These are phyloP conservation scores for Mycena maculata DNA, from an alignment of 768 basidiomycete species.

Conservation along the genomic window DNA sequence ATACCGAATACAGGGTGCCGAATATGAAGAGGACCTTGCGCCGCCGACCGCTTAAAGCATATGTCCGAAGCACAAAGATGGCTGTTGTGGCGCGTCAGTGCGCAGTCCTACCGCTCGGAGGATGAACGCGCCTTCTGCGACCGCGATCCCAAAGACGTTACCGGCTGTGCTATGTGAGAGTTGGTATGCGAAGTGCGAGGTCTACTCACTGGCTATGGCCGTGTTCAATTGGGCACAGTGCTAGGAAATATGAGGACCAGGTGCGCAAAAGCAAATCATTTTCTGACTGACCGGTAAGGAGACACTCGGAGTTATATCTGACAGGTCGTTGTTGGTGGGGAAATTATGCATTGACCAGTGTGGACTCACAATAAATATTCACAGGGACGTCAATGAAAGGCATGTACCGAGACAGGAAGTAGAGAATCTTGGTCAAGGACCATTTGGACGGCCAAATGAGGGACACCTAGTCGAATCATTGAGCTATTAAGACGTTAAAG, in stretches of 20 bases:
- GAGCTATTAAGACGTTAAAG: background rate
- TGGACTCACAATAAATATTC: background rate
- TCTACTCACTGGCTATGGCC: background rate
- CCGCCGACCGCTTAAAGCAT: background rate
- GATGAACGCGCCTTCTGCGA: background rate
- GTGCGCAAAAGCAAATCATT: background rate
- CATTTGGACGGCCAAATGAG: constrained; percentile 26
- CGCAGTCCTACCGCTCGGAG: background rate
- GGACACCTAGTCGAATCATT: constrained; percentile 4
- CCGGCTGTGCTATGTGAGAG: background rate
- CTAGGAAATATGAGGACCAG: background rate
- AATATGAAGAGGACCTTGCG: background rate
- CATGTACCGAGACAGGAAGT: constrained; percentile 12
- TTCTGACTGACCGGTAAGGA: background rate
- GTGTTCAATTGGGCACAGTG: background rate
- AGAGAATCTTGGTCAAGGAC: constrained; percentile 21
- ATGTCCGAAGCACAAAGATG: background rate
- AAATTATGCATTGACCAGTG: background rate
- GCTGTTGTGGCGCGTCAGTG: background rate
- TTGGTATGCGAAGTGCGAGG: background rate
- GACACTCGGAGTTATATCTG: background rate
- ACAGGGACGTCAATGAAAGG: constrained; percentile 19
- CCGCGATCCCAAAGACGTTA: background rate
- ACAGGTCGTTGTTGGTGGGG: background rate
- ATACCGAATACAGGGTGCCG: background rate